Evolutionary conservation across 139 green algal species (phyloP).

Genomic region (Chlorokybus atmophyticus): DNA sequence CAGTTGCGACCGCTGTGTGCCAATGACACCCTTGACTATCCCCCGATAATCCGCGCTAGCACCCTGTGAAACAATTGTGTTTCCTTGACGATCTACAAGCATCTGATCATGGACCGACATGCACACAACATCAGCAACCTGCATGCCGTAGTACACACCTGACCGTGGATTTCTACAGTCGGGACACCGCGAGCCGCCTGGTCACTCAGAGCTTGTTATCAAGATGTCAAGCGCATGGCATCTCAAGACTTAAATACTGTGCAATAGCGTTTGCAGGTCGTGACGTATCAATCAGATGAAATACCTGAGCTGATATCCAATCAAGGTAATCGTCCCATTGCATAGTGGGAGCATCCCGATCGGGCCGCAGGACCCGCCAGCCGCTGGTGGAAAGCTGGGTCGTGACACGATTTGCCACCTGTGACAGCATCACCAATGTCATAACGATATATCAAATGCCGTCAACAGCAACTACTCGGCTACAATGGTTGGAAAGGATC

Average conservation of each 20-base stretch:
- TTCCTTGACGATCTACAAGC: too few relatives aligned
- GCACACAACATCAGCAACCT: too few relatives aligned
- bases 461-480: not conserved
- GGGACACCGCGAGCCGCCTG: conserved; percentile 12
- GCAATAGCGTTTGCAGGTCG: not conserved
- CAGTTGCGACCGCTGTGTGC: conserved; percentile 13
- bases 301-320: conserved; percentile 28
- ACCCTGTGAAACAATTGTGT: too few relatives aligned
- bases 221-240: not conserved
- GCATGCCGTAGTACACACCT: too few relatives aligned
- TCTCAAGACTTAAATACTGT: not conserved
- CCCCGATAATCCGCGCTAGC: conserved; percentile 8
- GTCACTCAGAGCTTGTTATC: not conserved
- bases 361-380: conserved; percentile 33
- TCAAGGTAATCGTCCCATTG: conserved; percentile 35
- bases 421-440: conserved; percentile 18
- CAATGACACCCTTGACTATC: conserved; percentile 30
- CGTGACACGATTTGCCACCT: conserved; percentile 5
- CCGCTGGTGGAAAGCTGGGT: conserved; percentile 12
- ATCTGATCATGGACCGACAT: too few relatives aligned
- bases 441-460: not conserved
- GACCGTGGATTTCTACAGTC: conserved; percentile 35
- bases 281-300: not conserved
- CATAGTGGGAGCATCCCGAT: conserved; percentile 23
- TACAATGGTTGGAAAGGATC: not conserved